Percentiles rank a stretch among this genome's conserved stretches.
These are phyloP conservation scores for Coemansia asiatica DNA, from an alignment of 192 early-diverging fungal species.

Conservation along the genomic window DNA sequence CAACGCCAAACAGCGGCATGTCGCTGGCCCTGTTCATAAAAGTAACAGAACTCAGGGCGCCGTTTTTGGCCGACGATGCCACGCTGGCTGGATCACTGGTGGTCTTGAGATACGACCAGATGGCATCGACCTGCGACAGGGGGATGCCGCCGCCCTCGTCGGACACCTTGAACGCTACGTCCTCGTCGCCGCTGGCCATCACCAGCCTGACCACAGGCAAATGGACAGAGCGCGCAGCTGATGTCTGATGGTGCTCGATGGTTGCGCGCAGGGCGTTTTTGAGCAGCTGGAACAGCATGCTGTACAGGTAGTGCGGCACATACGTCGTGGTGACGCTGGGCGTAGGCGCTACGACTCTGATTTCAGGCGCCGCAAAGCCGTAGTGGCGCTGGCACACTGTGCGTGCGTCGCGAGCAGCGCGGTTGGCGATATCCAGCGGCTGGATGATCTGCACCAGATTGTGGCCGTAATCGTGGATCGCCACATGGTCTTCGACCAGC, in stretches of 20 bases:
- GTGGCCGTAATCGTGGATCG: conserved; percentile 56
- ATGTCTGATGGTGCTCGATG: conserved; percentile 44
- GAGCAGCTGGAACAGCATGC: conserved; percentile 62
- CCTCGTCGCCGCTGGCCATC: conserved; percentile 62
- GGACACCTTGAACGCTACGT: conserved; percentile 64
- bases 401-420: conserved; percentile 55
- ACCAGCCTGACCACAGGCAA: conserved; percentile 58
- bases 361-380: conserved; percentile 48
- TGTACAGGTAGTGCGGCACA: conserved; percentile 60
- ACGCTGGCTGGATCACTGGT: conserved; percentile 17
- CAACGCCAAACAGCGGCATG: conserved; percentile 43
- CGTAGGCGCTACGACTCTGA: conserved; percentile 52
- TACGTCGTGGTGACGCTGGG: conserved; percentile 58
- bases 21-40: conserved; percentile 37
- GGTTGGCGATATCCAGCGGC: conserved; percentile 56
- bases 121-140: conserved; percentile 56
- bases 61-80: conserved; percentile 15
- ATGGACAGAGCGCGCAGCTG: conserved; percentile 1
- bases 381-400: conserved; percentile 52
- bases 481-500: conserved; percentile 62
- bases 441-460: conserved; percentile 61
- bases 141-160: conserved; percentile 68
- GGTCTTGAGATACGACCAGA: conserved; percentile 59
- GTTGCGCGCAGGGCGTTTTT: conserved; percentile 62
- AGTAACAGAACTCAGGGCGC: conserved; percentile 26